Base-by-base conservation (phyloP, 495 filamentous ascomycete genomes). In the Neurospora terricola region DNA sequence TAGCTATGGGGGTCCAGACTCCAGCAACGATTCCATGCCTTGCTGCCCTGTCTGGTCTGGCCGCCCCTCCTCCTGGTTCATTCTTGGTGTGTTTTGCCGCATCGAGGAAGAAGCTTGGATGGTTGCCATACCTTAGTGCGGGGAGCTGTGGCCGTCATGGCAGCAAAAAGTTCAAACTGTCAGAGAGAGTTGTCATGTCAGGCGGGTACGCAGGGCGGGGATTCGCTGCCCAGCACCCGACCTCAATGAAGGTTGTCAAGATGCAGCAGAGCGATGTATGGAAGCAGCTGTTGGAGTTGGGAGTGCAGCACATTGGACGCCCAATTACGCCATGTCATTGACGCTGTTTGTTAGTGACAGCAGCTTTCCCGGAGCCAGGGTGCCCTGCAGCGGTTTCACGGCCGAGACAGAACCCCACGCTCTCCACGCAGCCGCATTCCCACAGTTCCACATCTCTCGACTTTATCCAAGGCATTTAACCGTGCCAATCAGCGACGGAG, bases 391-490 rank as follows among this genome's bases (percentile, higher is more conserved):
- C 38, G 27, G 21, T 5, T 70, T 21, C 38, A 21, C 18, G 30
- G 21, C 68, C 68, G 70, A 59, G 40, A 38, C 36, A 71, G 54
- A 70, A 75, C 73, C 69, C 75, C 72, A 73, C 74, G 59, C 73
- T 70, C 72, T 54, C 40, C 70, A 54, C 70, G 30, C 70, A 34
- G 38, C 54, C 30, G 70, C 70, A 48, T 62, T 38, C 30, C 54
- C 39, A 34, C 37, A 72, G 42, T 18, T 37, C 40, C 27, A 38
- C 23, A 48, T 18, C 34, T 70, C 21, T 21, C 43, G 72, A 70
- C 21, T 80, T 82, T 82, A 79, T 14, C 76, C 80, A 77, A 71
- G 18, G 11, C 75, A 75, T 81, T 82, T 82, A 82, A 40, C 80
- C 80, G 80, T 76, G 40, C 80, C 79, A 82, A 82, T 82, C 76